Conservation (phyloP, 345 rosid species). For the Ceriops zippeliana region DNA sequence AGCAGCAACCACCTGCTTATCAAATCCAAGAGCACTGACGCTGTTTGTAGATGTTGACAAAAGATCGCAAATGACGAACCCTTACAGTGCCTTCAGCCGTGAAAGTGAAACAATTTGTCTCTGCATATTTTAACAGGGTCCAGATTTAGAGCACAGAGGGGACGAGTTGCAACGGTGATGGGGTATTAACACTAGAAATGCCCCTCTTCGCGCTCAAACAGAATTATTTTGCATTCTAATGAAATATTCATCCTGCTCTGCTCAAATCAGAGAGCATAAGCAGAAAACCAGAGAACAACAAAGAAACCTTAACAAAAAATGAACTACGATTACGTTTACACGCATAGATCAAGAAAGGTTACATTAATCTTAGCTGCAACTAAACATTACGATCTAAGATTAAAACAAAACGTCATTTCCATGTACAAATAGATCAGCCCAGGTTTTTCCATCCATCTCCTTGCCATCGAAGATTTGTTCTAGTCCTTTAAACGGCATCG, state of each 20-base stretch:
- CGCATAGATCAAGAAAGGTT: not conserved
- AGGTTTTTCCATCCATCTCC: not conserved
- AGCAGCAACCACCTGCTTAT: not conserved
- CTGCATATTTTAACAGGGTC: too few relatives aligned
- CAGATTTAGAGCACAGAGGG: too few relatives aligned
- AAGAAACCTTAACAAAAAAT: not conserved
- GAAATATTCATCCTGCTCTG: not conserved
- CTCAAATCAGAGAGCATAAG: not conserved
- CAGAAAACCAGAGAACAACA: not conserved
- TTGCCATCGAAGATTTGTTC: not conserved
- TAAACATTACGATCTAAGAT: not conserved
- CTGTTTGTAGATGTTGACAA: not conserved
- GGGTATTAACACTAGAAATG: too few relatives aligned
- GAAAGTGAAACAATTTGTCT: not conserved
- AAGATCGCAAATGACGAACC: not conserved
- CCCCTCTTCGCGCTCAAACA: too few relatives aligned
- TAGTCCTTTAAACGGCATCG: constrained; percentile 20
- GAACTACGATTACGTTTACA: constrained; percentile 9
- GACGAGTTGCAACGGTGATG: too few relatives aligned
- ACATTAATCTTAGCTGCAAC: not conserved
- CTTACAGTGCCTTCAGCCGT: not conserved
- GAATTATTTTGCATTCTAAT: too few relatives aligned
- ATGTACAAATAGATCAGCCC: not conserved
- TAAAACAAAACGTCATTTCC: not conserved
- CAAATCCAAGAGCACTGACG: too few relatives aligned